Evolutionary conservation across 2,329 filamentous ascomycete genomes (phyloP).

Genomic region (Sarocladiaceae sp.): DNA sequence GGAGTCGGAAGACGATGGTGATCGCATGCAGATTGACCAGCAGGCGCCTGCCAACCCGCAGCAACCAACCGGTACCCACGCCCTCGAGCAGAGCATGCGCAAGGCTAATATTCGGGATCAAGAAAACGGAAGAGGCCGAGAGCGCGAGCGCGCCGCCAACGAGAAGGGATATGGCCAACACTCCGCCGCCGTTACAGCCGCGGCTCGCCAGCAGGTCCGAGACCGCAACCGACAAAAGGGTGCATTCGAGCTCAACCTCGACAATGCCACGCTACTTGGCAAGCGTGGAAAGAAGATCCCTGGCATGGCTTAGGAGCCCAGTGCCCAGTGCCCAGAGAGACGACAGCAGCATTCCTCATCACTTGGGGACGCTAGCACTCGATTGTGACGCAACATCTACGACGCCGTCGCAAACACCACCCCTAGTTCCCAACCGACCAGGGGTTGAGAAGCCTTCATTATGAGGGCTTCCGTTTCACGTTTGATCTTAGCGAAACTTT

Average conservation of each 20-base stretch:
- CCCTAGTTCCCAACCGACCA: not conserved
- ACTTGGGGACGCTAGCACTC: not conserved
- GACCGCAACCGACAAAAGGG: constrained; percentile 67
- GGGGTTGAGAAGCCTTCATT: not conserved
- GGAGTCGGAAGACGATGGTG: constrained; percentile 57
- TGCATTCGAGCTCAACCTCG: constrained; percentile 86
- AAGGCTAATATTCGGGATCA: constrained; percentile 68
- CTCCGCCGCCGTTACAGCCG: constrained; percentile 75
- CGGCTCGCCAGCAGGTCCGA: constrained; percentile 74
- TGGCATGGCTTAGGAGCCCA: constrained; percentile 32
- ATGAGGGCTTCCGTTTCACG: not conserved
- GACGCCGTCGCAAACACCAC: constrained; percentile 1
- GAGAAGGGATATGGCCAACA: constrained; percentile 84
- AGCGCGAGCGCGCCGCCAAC: constrained; percentile 22
- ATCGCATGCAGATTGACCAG: constrained; percentile 60
- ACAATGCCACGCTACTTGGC: constrained; percentile 85
- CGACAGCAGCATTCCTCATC: not conserved
- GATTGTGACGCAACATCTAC: constrained; percentile 1
- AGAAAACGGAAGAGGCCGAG: constrained; percentile 28
- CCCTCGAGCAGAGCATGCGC: constrained; percentile 82
- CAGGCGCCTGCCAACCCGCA: constrained; percentile 43
- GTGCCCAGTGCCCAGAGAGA: constrained; percentile 11
- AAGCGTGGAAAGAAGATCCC: constrained; percentile 56
- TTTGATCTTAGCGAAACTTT: constrained; percentile 5
- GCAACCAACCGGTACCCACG: constrained; percentile 56